Evolutionary conservation across 352 stramenopile genomes (phyloP), one percentile per base, ranked within the genome.

Genomic region (Pythium graminicola): DNA sequence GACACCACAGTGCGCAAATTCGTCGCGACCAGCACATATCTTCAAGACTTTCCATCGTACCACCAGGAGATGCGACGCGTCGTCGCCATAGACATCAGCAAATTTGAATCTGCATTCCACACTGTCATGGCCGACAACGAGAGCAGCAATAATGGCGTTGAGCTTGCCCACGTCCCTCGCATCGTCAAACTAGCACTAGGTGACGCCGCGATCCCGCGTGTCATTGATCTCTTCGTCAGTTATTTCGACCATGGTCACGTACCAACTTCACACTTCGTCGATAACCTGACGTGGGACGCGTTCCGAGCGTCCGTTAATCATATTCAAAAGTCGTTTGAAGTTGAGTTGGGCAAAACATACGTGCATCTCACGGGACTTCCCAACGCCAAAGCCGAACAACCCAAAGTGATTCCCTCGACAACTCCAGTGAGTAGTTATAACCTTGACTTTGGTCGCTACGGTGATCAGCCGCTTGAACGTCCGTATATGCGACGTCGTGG

Each of bases 401-500:
- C 24, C 11, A 65, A 76, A n/a, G 59, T 85, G 4, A 68, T 93
- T 11, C 72, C 73, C 5, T 74, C 74, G 0, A 77, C 65, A 20
- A 88, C 79, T 11, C 73, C 77, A 5, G 61, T 57, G n/a, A 93
- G 79, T 44, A 85, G 69, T 64, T 71, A 91, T 53, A 69, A 82
- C 28, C 60, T 83, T 14, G 83, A 94, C 61, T 86, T 74, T 33
- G 81, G 83, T 6, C 72, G 57, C 2, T 89, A 90, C 47, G 81
- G 81, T 0, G 69, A 75, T 17, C 67, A 84, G 24, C 81, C 77
- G 5, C 56, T 65, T n/a, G 67, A 78, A 1, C 65, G 82, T 0
- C 76, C 78, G 17, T 92, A 90, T 61, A 70, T 88, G 65, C 72
- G 81, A 24, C 85, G 74, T 53, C 63, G 73, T 26, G 81, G 79